Percentiles rank a stretch among this genome's conserved stretches.
Evolutionary conservation across 2,329 filamentous ascomycete species (phyloP).

Genomic region (Pleomassaria siparia): DNA sequence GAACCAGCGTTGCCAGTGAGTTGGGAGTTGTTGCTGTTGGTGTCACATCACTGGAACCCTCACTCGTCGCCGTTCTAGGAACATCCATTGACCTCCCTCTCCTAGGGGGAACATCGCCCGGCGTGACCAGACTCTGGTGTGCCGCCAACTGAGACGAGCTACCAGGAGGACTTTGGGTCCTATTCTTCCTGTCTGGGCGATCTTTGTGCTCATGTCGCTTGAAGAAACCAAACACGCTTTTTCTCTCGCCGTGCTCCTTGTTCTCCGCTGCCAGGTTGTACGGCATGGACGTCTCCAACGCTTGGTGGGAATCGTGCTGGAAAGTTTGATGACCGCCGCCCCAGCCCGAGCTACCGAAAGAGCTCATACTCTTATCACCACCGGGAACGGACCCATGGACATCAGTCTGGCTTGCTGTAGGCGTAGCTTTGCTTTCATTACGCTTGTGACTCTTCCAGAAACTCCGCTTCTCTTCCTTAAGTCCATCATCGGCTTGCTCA

Average conservation of each 20-base stretch:
- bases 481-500: constrained; percentile 68
- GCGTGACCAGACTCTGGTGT: constrained; percentile 22
- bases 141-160: constrained; percentile 24
- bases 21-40: constrained; percentile 7
- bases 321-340: constrained; percentile 32
- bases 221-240: constrained; percentile 65
- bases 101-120: constrained; percentile 17
- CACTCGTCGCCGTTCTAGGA: constrained; percentile 13
- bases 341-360: constrained; percentile 36
- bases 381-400: constrained; percentile 39
- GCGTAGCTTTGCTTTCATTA: constrained; percentile 38
- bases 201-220: constrained; percentile 64
- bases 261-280: constrained; percentile 31
- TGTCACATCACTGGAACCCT: constrained; percentile 8
- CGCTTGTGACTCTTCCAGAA: constrained; percentile 68
- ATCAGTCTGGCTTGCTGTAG: constrained; percentile 39
- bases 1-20: neutral
- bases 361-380: constrained; percentile 44
- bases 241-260: constrained; percentile 54
- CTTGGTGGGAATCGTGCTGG: constrained; percentile 34
- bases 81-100: constrained; percentile 34
- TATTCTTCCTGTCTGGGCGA: constrained; percentile 55
- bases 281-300: constrained; percentile 28
- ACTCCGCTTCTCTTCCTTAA: constrained; percentile 57
- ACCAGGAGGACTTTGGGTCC: constrained; percentile 54